These are phyloP conservation scores for Periglandula ipomoeae DNA, from an alignment of 2,329 filamentous ascomycete species.

Conservation along the genomic window DNA sequence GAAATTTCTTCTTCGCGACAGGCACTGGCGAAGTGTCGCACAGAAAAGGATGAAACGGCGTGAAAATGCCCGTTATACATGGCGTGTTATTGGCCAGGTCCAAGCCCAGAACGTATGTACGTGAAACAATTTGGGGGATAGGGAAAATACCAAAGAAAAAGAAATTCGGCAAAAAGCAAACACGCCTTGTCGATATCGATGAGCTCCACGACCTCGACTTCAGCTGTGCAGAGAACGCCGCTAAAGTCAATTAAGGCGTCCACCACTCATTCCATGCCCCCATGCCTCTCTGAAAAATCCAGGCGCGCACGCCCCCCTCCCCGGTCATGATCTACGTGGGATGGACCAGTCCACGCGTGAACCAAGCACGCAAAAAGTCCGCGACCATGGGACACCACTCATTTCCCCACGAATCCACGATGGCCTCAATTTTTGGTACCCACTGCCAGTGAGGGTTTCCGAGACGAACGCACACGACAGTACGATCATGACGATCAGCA, in stretches of 20 bases:
- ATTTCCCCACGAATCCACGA: background rate
- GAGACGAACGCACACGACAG: too few species aligned
- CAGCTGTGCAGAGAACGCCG: background rate
- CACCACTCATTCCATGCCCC: too few species aligned
- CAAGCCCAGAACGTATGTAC: background rate
- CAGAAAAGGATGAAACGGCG: background rate
- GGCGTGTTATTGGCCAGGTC: background rate
- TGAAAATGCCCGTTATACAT: background rate
- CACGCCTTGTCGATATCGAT: conserved; percentile 4
- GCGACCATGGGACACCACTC: too few species aligned
- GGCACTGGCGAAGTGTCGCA: background rate
- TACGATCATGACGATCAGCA: too few species aligned
- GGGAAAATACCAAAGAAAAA: background rate
- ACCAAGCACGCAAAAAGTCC: background rate
- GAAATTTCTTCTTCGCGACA: background rate
- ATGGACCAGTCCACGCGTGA: background rate
- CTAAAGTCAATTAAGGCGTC: background rate
- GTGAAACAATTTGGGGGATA: background rate
- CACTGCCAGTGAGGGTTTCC: background rate
- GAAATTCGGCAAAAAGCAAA: background rate
- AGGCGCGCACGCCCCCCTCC: background rate
- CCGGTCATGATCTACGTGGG: background rate
- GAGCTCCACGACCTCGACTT: background rate
- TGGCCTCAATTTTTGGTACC: background rate
- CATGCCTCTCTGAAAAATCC: too few species aligned